phyloP scores from a whole-genome alignment of 495 filamentous ascomycete genomes.

The Penicillium samsonianum region DNA sequence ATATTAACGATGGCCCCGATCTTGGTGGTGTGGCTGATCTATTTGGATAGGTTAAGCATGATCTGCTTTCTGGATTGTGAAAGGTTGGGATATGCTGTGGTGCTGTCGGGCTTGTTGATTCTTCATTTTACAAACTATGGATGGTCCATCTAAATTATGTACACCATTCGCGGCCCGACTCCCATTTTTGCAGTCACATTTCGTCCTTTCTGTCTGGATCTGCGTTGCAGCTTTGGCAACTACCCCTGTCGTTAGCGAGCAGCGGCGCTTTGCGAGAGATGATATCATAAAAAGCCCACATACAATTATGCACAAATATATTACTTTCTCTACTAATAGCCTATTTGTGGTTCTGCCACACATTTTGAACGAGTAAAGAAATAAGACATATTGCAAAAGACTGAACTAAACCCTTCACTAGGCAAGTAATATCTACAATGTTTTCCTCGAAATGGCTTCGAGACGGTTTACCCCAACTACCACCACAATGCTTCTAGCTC shows the following conservation, averaged over 20 bases:
- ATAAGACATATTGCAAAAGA: slow-evolving; percentile 33
- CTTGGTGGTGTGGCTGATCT: slow-evolving; percentile 67
- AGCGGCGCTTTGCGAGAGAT: slow-evolving; percentile 3
- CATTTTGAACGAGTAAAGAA: slow-evolving; percentile 11
- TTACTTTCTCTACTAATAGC: not conserved
- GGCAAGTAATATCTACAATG: slow-evolving; percentile 46
- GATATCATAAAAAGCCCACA: slow-evolving; percentile 7
- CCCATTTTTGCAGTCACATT: slow-evolving; percentile 1
- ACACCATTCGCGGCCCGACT: not conserved
- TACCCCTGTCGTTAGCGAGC: slow-evolving; percentile 21
- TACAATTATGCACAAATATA: not conserved
- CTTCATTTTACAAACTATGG: not conserved
- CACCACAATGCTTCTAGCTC: slow-evolving; percentile 12
- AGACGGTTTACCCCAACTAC: slow-evolving; percentile 11
- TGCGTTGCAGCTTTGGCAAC: slow-evolving; percentile 18
- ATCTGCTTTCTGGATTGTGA: not conserved
- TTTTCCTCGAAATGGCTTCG: slow-evolving; percentile 23
- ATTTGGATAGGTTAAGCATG: slow-evolving; percentile 51
- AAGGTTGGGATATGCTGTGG: not conserved
- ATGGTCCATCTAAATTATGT: not conserved
- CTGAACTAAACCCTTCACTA: slow-evolving; percentile 32
- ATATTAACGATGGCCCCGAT: slow-evolving; percentile 61
- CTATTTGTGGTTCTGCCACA: not conserved
- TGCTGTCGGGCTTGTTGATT: not conserved
- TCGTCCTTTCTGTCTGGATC: slow-evolving; percentile 6